These are phyloP conservation scores for Waltiozyma sp. DNA, from an alignment of 1,139 yeast genomes.

Conservation along the genomic window DNA sequence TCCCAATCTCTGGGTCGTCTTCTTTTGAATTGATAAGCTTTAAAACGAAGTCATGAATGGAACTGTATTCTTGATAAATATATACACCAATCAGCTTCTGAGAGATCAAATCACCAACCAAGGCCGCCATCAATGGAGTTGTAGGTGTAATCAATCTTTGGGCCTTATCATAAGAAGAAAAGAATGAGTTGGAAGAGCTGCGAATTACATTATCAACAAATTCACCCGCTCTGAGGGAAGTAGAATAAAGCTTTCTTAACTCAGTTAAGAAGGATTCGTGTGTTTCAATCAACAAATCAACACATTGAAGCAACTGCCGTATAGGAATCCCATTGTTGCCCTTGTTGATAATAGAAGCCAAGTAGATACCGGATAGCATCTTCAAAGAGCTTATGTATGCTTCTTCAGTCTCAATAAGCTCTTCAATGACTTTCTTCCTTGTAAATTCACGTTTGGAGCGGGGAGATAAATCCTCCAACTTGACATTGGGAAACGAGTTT, in stretches of 20 bases:
- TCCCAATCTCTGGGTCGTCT: constrained; percentile 19
- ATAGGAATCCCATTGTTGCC: constrained; percentile 19
- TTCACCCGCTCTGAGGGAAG: constrained; percentile 5
- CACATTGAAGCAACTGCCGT: constrained; percentile 13
- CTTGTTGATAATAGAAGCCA: constrained; percentile 12
- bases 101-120: constrained; percentile 22
- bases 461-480: constrained; percentile 9
- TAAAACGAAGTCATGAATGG: constrained; percentile 30
- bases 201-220: not conserved
- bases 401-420: constrained; percentile 36
- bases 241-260: constrained; percentile 13
- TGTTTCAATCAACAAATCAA: constrained; percentile 14
- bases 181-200: not conserved
- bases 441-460: constrained; percentile 17
- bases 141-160: constrained; percentile 4
- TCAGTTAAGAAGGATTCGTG: constrained; percentile 18
- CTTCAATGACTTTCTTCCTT: constrained; percentile 31
- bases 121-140: constrained; percentile 17
- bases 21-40: constrained; percentile 24
- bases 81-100: constrained; percentile 23
- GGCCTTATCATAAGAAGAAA: not conserved
- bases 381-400: constrained; percentile 32
- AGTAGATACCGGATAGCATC: constrained; percentile 24
- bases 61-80: constrained; percentile 33
- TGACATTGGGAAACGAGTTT: not conserved